Evolutionary conservation across 495 filamentous ascomycete genomes (phyloP).

Genomic region (Penicillium roqueforti): DNA sequence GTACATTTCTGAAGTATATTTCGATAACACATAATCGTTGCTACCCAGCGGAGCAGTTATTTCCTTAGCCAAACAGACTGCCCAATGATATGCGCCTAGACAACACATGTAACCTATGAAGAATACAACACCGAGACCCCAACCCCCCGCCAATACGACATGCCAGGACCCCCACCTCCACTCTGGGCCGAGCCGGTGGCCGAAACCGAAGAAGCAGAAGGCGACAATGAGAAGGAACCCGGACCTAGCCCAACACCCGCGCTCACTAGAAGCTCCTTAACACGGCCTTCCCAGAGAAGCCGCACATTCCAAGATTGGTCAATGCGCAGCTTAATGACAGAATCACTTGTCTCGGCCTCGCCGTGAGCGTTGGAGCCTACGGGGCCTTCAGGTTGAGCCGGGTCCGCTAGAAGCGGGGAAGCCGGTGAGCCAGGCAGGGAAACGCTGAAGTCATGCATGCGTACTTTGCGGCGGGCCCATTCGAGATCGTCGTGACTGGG

Average conservation of each 20-base stretch:
- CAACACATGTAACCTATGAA: constrained; percentile 51
- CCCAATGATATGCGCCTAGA: background rate
- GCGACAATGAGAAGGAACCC: constrained; percentile 40
- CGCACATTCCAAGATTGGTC: constrained; percentile 82
- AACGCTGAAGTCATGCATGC: constrained; percentile 28
- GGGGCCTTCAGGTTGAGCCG: constrained; percentile 21
- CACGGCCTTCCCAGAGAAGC: constrained; percentile 86
- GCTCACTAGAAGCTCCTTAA: constrained; percentile 91
- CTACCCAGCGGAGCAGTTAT: background rate
- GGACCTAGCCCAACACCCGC: constrained; percentile 70
- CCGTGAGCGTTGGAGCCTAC: constrained; percentile 21
- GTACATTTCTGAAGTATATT: constrained; percentile 28
- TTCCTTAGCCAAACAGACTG: background rate
- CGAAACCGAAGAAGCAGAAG: constrained; percentile 24
- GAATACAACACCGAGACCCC: constrained; percentile 91
- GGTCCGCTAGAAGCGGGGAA: constrained; percentile 20
- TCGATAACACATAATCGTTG: constrained; percentile 10
- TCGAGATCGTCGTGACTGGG: constrained; percentile 37
- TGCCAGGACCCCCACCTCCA: constrained; percentile 65
- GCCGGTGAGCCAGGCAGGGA: constrained; percentile 20
- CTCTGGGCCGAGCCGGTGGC: constrained; percentile 46
- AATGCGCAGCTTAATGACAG: constrained; percentile 84
- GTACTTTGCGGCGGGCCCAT: constrained; percentile 44
- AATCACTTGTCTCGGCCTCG: constrained; percentile 62
- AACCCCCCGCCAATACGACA: constrained; percentile 54